Conservation (phyloP, 1,284 basidiomycete genomes). For the Anthracocystis setariae region DNA sequence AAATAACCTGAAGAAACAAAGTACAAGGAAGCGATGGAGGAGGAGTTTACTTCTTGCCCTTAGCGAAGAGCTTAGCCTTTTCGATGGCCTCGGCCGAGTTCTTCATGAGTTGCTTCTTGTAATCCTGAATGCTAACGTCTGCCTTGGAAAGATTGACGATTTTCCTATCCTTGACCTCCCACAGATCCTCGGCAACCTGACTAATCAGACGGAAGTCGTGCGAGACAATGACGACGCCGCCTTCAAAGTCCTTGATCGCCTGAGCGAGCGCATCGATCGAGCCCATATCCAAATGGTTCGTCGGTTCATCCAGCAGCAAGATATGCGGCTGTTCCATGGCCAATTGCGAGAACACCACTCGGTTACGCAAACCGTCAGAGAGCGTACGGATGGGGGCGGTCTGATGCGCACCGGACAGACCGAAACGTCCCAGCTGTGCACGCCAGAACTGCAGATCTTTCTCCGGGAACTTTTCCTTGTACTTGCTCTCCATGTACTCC, state of each 20-base stretch:
- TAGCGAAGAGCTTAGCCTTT: conserved; percentile 63
- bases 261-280: conserved; percentile 93
- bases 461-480: conserved; percentile 81
- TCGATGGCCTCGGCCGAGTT: conserved; percentile 62
- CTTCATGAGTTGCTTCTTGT: conserved; percentile 66
- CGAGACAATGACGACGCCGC: conserved; percentile 78
- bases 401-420: conserved; percentile 92
- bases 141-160: conserved; percentile 90
- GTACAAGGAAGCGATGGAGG: background rate
- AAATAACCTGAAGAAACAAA: too few relatives aligned
- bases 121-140: conserved; percentile 71
- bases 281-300: conserved; percentile 89
- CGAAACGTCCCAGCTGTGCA: conserved; percentile 92
- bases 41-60: conserved; percentile 47
- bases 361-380: conserved; percentile 95
- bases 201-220: conserved; percentile 64
- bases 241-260: conserved; percentile 96
- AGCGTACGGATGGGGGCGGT: conserved; percentile 87
- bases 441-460: conserved; percentile 95
- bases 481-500: conserved; percentile 83
- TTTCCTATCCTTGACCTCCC: conserved; percentile 96
- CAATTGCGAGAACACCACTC: conserved; percentile 89
- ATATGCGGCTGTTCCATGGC: conserved; percentile 70
- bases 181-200: conserved; percentile 80
- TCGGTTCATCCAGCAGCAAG: conserved; percentile 73